These are phyloP conservation scores for Thielaviopsis ethacetica DNA, from an alignment of 2,329 filamentous ascomycete species.

Conservation along the genomic window DNA sequence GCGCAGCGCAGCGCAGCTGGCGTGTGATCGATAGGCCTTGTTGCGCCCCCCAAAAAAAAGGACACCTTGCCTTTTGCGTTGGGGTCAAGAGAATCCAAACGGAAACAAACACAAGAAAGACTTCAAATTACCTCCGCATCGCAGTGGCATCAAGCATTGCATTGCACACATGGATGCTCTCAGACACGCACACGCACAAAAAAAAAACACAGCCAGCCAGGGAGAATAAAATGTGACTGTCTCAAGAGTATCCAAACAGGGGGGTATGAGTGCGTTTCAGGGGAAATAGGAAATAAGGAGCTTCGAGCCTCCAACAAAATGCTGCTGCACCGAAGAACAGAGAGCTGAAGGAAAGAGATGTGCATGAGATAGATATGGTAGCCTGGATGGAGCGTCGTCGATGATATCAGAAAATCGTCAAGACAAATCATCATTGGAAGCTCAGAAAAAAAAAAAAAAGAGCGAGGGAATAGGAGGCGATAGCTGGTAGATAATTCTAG, in stretches of 20 bases:
- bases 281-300: constrained; percentile 3
- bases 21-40: neutral
- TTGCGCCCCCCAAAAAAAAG: neutral
- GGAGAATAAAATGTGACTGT: constrained; percentile 5
- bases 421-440: neutral
- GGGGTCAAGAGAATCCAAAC: neutral
- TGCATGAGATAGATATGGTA: neutral
- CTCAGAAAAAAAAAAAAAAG: neutral
- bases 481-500: constrained; percentile 18
- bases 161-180: constrained; percentile 12
- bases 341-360: neutral
- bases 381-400: neutral
- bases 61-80: neutral
- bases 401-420: neutral
- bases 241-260: constrained; percentile 5
- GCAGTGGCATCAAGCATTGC: constrained; percentile 1
- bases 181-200: constrained; percentile 10
- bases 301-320: neutral
- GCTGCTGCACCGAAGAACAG: neutral
- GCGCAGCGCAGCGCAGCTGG: too few species aligned
- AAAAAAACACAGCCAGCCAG: constrained; percentile 10
- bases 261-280: constrained; percentile 7
- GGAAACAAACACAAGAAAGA: neutral
- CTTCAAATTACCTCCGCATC: neutral
- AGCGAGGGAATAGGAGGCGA: neutral